phyloP scores from a whole-genome alignment of 768 basidiomycete species.

The Podaxis rugospora region DNA sequence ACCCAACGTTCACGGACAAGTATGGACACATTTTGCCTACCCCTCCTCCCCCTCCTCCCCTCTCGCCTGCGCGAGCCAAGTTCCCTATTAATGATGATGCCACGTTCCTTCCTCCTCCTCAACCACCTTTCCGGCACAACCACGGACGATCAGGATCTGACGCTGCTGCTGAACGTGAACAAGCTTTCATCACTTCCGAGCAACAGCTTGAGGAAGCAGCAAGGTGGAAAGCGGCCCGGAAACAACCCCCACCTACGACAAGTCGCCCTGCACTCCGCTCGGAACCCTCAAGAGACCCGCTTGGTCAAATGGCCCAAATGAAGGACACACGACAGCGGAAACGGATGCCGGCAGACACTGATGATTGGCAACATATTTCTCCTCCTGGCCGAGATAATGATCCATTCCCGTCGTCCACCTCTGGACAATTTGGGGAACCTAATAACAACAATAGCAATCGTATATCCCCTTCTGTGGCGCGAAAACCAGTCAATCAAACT shows the following conservation, averaged over 20 bases:
- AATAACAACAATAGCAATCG: constrained; percentile 22
- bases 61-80: constrained; percentile 40
- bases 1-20: constrained; percentile 25
- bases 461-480: constrained; percentile 15
- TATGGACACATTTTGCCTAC: constrained; percentile 24
- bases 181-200: constrained; percentile 34
- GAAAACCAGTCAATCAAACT: constrained; percentile 24
- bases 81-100: constrained; percentile 35
- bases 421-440: constrained; percentile 5
- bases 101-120: constrained; percentile 27
- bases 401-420: constrained; percentile 23
- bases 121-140: constrained; percentile 24
- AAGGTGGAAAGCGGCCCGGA: constrained; percentile 17
- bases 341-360: constrained; percentile 20
- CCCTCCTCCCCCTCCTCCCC: constrained; percentile 38
- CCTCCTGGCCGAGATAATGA: constrained; percentile 18
- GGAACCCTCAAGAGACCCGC: constrained; percentile 6
- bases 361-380: constrained; percentile 18
- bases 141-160: constrained; percentile 50
- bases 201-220: constrained; percentile 24
- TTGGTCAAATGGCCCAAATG: constrained; percentile 8
- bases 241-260: constrained; percentile 8
- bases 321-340: constrained; percentile 22
- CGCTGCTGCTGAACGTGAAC: constrained; percentile 46
- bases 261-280: constrained; percentile 7